phyloP scores from a whole-genome alignment of 805 yeast genomes.

The Candida insectorum region DNA sequence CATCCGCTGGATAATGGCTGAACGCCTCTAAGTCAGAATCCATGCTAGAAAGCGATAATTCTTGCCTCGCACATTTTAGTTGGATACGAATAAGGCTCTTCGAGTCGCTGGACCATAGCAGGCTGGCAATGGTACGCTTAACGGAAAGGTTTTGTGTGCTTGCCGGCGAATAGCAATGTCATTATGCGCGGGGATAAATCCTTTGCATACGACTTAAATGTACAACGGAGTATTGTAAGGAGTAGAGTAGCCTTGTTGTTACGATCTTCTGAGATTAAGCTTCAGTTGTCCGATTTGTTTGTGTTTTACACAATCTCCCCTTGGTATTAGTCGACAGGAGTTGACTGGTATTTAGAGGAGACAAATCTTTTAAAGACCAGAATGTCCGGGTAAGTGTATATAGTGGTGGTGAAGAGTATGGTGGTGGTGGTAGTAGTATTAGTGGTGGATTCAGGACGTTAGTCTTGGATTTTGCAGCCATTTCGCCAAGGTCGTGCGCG shows the following conservation, averaged over 20 bases:
- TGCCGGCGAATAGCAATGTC: too few relatives aligned
- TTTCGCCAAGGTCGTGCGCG: slow-evolving; percentile 3
- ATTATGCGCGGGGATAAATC: slow-evolving; percentile 7
- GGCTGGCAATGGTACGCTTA: too few relatives aligned
- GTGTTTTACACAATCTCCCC: slow-evolving; percentile 11
- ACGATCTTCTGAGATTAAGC: slow-evolving; percentile 33
- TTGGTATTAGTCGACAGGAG: slow-evolving; percentile 10
- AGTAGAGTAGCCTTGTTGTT: slow-evolving; percentile 54
- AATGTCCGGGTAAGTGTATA: slow-evolving; percentile 6
- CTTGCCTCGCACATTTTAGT: too few relatives aligned
- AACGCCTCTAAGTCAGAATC: too few relatives aligned
- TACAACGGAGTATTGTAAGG: slow-evolving; percentile 42
- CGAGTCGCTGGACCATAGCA: too few relatives aligned
- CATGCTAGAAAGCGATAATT: too few relatives aligned
- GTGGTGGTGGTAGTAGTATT: neutral
- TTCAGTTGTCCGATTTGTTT: slow-evolving; percentile 10
- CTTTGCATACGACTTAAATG: slow-evolving; percentile 30
- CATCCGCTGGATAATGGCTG: too few relatives aligned
- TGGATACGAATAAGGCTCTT: too few relatives aligned
- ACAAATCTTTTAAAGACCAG: neutral
- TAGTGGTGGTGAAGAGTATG: too few relatives aligned
- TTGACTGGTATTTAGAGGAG: slow-evolving; percentile 10
- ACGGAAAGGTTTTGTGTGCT: too few relatives aligned
- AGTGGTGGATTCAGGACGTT: neutral
- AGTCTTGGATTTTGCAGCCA: neutral